Evolutionary conservation across 2,329 filamentous ascomycete species (phyloP), one percentile per base, ranked within the genome.

Genomic region (Cytospora mali): DNA sequence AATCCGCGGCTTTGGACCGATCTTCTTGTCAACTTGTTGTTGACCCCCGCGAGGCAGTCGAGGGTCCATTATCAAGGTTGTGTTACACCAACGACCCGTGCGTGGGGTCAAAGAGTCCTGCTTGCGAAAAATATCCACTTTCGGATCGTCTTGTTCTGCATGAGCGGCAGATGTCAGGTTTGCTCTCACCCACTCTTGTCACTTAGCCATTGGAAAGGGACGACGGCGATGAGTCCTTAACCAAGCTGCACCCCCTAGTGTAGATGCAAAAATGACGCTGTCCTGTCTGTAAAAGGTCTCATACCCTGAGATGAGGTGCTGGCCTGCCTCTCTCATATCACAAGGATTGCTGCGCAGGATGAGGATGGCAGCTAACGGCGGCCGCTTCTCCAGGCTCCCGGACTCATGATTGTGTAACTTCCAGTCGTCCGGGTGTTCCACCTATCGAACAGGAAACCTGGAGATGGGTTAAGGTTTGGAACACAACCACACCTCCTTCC

Each of bases 71-170:
- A 46, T 46, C 58, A 48, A 33, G 27, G 23, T 25, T 42, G 13
- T 55, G 55, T 52, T 55, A 55, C 55, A 62, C 35, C 49, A 35
- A 59, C 51, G 28, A 50, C 49, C 50, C 57, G 33, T 62, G 58
- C 58, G 50, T 63, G 59, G 61, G 54, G 55, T 63, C 55, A 59
- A 50, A 63, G 56, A 48, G 31, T 58, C 50, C 49, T 59, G 55
- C 57, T n/a, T 10, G 42, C 23, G 42, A 23, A 48, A 28, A 39
- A 54, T 54, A 53, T 49, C 58, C 50, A 60, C 58, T 60, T 27
- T 48, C 27, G 58, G 58, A 42, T 60, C 35, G 58, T 54, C 48
- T 60, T 48, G 21, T n/a, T 60, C n/a, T n/a, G n/a, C n/a, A n/a
- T n/a, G n/a, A n/a, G 50, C 58, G 58, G 50, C 58, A 60, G 50